A percentile compares a stretch with the other conserved stretches of the same genome.
Conservation (phyloP, 345 rosid genomes). For the Heritiera fomes region DNA sequence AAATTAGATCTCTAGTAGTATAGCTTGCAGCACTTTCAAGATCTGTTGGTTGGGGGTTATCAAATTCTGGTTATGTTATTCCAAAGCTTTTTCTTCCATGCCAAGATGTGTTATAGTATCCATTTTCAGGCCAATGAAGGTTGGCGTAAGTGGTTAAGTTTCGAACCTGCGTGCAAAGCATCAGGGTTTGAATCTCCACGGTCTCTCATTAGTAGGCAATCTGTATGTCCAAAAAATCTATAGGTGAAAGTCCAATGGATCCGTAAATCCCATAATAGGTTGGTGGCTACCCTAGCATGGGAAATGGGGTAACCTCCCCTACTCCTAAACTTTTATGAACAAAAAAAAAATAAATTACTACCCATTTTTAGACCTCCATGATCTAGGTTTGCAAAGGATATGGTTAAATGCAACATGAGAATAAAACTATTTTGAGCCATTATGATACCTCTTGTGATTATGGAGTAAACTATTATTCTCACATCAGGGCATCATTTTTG, state of each 20-base stretch:
- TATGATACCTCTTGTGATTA: neutral
- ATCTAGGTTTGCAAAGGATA: neutral
- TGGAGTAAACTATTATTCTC: neutral
- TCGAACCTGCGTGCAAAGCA: too few relatives aligned
- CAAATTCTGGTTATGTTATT: neutral
- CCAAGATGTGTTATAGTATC: neutral
- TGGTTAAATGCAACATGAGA: neutral
- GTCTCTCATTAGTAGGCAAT: too few relatives aligned
- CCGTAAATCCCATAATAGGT: too few relatives aligned
- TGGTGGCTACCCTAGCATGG: too few relatives aligned
- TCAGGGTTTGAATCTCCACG: too few relatives aligned
- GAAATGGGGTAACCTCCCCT: too few relatives aligned
- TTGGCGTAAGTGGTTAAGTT: too few relatives aligned
- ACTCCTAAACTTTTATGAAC: too few relatives aligned
- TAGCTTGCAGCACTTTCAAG: neutral
- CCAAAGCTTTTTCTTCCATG: neutral
- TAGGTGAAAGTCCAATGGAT: too few relatives aligned
- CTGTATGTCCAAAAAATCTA: too few relatives aligned
- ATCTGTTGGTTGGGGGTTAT: neutral
- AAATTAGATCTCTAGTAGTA: neutral
- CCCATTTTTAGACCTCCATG: neutral
- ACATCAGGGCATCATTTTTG: neutral
- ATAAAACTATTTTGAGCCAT: constrained; percentile 9
- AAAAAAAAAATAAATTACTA: too few relatives aligned
- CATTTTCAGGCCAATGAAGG: too few relatives aligned